Conservation (phyloP, 139 green algal genomes). For the Coelastrella sp. region DNA sequence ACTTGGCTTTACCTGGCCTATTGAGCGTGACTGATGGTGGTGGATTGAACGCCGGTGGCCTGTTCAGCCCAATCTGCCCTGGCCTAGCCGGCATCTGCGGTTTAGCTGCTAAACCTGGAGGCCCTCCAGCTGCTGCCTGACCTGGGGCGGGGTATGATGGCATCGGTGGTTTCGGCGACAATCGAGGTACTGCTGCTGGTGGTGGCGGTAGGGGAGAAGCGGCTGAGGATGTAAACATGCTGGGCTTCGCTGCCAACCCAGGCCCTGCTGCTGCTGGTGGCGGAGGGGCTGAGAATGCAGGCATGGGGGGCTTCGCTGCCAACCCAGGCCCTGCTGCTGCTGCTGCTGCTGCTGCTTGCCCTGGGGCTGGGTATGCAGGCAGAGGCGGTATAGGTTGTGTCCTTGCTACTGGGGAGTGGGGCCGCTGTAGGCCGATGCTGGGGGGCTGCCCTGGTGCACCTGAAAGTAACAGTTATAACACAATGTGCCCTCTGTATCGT, state of each 20-base stretch:
- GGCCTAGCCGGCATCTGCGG: not conserved
- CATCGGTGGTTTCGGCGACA: too few relatives aligned
- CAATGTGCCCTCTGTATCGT: not conserved
- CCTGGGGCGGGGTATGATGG: too few relatives aligned
- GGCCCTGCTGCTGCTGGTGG: not conserved
- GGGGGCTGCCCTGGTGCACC: not conserved
- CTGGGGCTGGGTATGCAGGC: not conserved
- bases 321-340: not conserved
- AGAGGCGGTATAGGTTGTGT: not conserved
- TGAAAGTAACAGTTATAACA: not conserved
- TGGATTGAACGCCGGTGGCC: not conserved
- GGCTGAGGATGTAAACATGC: too few relatives aligned
- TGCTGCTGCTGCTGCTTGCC: not conserved
- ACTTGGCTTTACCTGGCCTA: not conserved
- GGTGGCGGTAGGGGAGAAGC: too few relatives aligned
- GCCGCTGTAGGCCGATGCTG: not conserved
- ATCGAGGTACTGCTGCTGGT: too few relatives aligned
- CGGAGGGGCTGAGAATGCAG: not conserved
- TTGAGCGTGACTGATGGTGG: not conserved
- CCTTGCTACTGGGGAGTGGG: not conserved
- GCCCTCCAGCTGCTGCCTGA: not conserved
- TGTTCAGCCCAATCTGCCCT: slow-evolving; percentile 17
- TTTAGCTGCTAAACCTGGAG: not conserved
- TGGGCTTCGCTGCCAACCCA: not conserved
- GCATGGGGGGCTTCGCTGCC: not conserved